Percentiles rank a stretch among this genome's conserved stretches.
Evolutionary conservation across 495 filamentous ascomycete species (phyloP).

Genomic region (Penicillium cinerascens): DNA sequence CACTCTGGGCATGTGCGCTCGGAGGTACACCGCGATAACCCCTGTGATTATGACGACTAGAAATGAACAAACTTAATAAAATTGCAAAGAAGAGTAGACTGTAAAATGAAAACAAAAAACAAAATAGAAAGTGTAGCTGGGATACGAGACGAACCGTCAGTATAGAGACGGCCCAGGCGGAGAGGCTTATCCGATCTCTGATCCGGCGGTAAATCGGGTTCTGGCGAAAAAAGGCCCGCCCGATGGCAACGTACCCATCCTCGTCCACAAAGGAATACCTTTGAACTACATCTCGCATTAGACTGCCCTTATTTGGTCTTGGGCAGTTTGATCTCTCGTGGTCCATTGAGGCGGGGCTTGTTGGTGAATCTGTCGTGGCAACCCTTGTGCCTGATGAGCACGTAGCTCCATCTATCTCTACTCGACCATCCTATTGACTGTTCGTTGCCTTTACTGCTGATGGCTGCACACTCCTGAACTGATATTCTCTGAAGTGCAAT

Average conservation of each 20-base stretch:
- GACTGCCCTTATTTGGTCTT: not conserved
- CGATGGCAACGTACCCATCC: slow-evolving; percentile 15
- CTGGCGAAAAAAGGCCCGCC: slow-evolving; percentile 25
- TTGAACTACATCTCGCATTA: not conserved
- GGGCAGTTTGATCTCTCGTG: not conserved
- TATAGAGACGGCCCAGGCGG: not conserved
- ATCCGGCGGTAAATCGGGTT: slow-evolving; percentile 26
- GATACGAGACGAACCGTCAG: not conserved
- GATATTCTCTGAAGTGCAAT: slow-evolving; percentile 18
- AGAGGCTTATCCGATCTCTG: slow-evolving; percentile 12
- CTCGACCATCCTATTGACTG: not conserved
- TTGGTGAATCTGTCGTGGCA: slow-evolving; percentile 12
- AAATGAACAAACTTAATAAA: not conserved
- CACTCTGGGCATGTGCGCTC: too few relatives aligned
- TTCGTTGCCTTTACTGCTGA: not conserved
- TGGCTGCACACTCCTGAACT: not conserved
- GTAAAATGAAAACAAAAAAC: not conserved
- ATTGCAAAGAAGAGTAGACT: not conserved
- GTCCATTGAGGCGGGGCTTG: slow-evolving; percentile 6
- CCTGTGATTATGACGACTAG: slow-evolving; percentile 2
- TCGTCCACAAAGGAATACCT: not conserved
- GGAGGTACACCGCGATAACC: not conserved
- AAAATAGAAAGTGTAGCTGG: not conserved
- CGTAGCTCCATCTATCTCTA: slow-evolving; percentile 2
- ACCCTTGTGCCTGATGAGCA: slow-evolving; percentile 10